A percentile compares a stretch with the other conserved stretches of the same genome.
Conservation (phyloP, 148 eudicot genomes). For the Rhododendron ovatum region DNA sequence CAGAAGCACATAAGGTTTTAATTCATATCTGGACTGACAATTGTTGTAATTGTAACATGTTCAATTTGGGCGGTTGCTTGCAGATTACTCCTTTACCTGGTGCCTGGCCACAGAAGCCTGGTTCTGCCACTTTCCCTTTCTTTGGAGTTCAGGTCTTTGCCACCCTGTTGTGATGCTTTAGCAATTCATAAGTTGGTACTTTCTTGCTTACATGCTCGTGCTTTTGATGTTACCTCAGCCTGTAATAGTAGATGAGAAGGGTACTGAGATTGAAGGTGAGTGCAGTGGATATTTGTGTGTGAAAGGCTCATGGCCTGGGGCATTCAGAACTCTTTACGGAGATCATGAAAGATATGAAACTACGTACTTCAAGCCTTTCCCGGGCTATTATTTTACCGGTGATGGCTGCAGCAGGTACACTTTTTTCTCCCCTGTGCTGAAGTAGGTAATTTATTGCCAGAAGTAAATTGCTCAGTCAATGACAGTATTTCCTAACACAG, state of each 20-base stretch:
- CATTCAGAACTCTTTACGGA: conserved; percentile 91
- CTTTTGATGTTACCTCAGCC: conserved; percentile 53
- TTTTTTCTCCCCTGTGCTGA: not conserved
- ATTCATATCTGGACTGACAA: not conserved
- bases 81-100: conserved; percentile 98
- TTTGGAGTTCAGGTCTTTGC: conserved; percentile 90
- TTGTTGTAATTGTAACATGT: not conserved
- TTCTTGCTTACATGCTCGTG: conserved; percentile 9
- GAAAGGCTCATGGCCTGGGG: conserved; percentile 93
- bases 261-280: conserved; percentile 85
- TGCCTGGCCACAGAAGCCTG: conserved; percentile 98
- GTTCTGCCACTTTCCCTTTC: conserved; percentile 97
- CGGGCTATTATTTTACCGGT: conserved; percentile 97
- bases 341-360: conserved; percentile 99
- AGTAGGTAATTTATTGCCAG: conserved; percentile 8
- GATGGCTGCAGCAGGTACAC: conserved; percentile 94
- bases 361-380: conserved; percentile 92
- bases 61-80: conserved; percentile 12
- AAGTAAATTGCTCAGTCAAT: not conserved
- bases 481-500: not conserved
- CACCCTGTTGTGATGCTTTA: not conserved
- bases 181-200: not conserved
- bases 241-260: conserved; percentile 97
- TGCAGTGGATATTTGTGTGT: conserved; percentile 94
- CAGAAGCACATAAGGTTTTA: not conserved